Evolutionary conservation across 768 basidiomycete species (phyloP), one percentile per base, ranked within the genome.

Genomic region (Omphalotus guepiniiformis): DNA sequence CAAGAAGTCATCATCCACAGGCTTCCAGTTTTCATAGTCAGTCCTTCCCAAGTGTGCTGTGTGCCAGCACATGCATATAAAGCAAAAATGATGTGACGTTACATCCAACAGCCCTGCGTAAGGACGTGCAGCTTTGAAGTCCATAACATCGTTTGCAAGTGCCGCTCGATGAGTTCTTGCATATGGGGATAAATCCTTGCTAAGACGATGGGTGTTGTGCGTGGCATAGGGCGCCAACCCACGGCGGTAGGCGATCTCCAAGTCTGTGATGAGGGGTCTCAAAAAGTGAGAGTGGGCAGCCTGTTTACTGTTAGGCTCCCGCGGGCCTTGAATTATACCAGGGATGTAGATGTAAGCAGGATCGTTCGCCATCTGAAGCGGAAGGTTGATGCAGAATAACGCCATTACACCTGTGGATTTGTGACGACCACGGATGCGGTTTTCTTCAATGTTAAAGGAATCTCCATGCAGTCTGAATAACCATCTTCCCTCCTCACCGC

Each of bases 21-120:
- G 43, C 1, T 1, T 8, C 60, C 60, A 63, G n/a, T 54, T 48
- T 18, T 51, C 38, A 42, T 44, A 48, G 42, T 49, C 39, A 18
- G 32, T 41, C 11, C 39, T 18, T 22, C 39, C 39, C 19, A 22
- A 41, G n/a, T 41, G 39, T 9, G 39, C 9, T 16, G 6, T 41
- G 25, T 41, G 39, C 39, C 39, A 41, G 23, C 39, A 41, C n/a
- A 19, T n/a, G 25, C 39, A 41, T 18, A 21, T 41, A 26, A 19
- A 41, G 19, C 39, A 41, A 26, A 41, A 41, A 25, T 22, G 25
- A 23, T 41, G 39, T 6, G 19, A 41, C 6, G 18, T 41, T 5
- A 41, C 13, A n/a, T 41, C 39, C 3, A 22, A n/a, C 15, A 41
- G n/a, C n/a, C 39, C 39, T 9, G 25, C 18, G 25, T 21, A 41